A percentile compares a stretch with the other conserved stretches of the same genome.
Conservation (phyloP, 1,284 basidiomycete species). For the Tremellales sp. region DNA sequence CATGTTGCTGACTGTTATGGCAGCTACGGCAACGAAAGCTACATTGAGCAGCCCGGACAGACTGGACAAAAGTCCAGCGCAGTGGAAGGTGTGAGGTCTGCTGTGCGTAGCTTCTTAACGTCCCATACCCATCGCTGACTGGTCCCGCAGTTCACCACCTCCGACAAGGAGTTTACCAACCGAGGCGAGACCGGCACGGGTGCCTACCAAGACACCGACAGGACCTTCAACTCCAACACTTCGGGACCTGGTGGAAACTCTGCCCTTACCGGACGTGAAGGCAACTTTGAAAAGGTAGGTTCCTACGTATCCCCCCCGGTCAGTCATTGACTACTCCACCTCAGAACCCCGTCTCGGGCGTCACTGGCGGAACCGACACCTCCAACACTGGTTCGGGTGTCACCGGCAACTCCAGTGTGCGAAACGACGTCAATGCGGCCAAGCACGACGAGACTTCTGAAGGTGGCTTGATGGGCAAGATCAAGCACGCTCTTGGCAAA, state of each 20-base stretch:
- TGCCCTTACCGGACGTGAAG: slow-evolving; percentile 39
- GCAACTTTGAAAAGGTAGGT: slow-evolving; percentile 11
- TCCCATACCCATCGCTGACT: slow-evolving; percentile 2
- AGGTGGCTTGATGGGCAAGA: slow-evolving; percentile 32
- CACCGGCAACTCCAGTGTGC: neutral
- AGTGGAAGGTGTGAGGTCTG: neutral
- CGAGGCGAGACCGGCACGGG: slow-evolving; percentile 19
- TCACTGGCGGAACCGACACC: slow-evolving; percentile 1
- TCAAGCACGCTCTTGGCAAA: slow-evolving; percentile 23
- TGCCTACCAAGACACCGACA: slow-evolving; percentile 30
- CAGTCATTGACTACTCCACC: neutral
- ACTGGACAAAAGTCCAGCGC: neutral
- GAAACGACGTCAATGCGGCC: no score
- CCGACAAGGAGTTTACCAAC: slow-evolving; percentile 32
- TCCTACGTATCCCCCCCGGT: neutral
- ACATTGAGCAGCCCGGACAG: neutral
- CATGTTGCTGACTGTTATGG: neutral
- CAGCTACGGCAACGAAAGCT: neutral
- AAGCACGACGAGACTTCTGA: slow-evolving; percentile 16
- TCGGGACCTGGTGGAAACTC: slow-evolving; percentile 29
- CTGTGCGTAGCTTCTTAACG: neutral
- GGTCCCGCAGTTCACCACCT: slow-evolving; percentile 24
- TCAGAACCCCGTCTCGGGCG: neutral
- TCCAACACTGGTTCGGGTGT: neutral
- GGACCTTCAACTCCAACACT: slow-evolving; percentile 27